Base-by-base conservation (phyloP, 75 land plant genomes). In the Sequoia sempervirens region DNA sequence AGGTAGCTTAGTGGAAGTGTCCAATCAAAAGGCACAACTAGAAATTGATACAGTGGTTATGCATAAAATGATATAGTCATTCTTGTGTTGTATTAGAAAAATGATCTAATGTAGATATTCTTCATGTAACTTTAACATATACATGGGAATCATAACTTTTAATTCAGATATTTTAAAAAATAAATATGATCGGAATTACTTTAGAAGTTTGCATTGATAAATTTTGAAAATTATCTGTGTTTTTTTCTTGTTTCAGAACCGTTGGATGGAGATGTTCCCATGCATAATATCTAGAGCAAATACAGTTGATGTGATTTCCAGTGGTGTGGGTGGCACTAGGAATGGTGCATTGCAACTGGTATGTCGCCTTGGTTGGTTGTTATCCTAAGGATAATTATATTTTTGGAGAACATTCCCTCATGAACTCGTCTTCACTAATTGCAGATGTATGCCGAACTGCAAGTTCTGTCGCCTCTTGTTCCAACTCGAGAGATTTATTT, bases 361-460 rank as follows among this genome's bases (percentile, higher is more conserved):
- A 72, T 86, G 87, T 43, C 26, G 47, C 30, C n/a, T 36, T 36
- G 78, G 80, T 26, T 64, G 56, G 11, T 43, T 83, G 26, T 34
- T 52, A 54, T 58, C 32, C 46, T 66, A 40, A 18, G 38, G 15
- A 23, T 43, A 34, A 47, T 14, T 41, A 28, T 23, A 12, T 38
- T 34, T 78, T 56, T 0, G 70, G 15, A 5, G n/a, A 15, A 70
- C 32, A 30, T 32, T 32, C 13, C 73, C 73, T 70, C 13, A 70
- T 70, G 73, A 32, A 32, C 36, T 70, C 32, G 73, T 70, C 36
- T 70, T 70, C 73, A 32, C 18, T 45, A 36, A 79, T 79, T 83
- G 82, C 89, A 95, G 96, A 95, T 95, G 96, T 93, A 92, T 91
- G 95, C 93, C 36, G 96, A 95, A 83, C 50, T 91, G 40, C 96